A percentile compares a stretch with the other conserved stretches of the same genome.
These are phyloP conservation scores for Cicer cuneatum DNA, from an alignment of 306 rosid genomes.

Conservation along the genomic window DNA sequence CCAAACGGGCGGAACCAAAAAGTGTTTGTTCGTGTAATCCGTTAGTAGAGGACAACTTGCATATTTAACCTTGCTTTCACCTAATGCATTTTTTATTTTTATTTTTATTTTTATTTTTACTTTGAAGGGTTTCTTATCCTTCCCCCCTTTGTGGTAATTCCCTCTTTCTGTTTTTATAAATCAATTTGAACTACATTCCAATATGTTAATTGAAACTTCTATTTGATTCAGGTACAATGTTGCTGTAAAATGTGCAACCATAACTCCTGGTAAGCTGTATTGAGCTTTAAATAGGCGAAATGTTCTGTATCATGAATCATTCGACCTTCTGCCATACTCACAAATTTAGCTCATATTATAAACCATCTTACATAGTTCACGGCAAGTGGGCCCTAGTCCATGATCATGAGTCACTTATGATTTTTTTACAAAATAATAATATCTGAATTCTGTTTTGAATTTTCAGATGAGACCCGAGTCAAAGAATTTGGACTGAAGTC, in stretches of 20 bases:
- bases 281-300: constrained; percentile 26
- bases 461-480: constrained; percentile 89
- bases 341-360: constrained; percentile 16
- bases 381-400: constrained; percentile 28
- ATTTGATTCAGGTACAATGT: constrained; percentile 76
- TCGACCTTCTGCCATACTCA: not conserved
- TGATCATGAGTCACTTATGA: constrained; percentile 16
- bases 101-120: not conserved
- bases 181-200: not conserved
- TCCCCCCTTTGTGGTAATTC: not conserved
- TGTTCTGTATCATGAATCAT: constrained; percentile 28
- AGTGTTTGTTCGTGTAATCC: constrained; percentile 18
- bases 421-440: constrained; percentile 5
- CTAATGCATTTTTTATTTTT: not conserved
- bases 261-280: constrained; percentile 82
- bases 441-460: constrained; percentile 29
- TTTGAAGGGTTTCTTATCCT: constrained; percentile 9
- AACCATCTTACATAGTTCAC: constrained; percentile 19
- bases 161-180: constrained; percentile 12
- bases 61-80: constrained; percentile 13
- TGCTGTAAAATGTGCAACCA: constrained; percentile 97
- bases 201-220: constrained; percentile 29
- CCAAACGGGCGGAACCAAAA: not conserved
- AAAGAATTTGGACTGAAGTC: constrained; percentile 93
- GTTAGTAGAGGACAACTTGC: not conserved